These are phyloP conservation scores for Aegilops tauschii DNA, from an alignment of 176 grass and related monocot species.

Conservation along the genomic window DNA sequence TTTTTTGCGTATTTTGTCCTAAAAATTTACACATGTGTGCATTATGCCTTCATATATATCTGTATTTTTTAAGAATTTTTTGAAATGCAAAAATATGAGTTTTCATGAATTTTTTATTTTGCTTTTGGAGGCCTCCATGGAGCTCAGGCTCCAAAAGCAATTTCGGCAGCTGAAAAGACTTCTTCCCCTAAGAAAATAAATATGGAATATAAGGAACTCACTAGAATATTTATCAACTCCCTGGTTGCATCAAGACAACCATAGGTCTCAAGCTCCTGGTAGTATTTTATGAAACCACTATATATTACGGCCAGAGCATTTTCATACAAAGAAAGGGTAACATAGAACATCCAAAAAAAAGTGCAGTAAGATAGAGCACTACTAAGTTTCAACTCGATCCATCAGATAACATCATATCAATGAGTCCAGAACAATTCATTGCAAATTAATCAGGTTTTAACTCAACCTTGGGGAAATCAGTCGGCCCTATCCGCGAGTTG, in stretches of 20 bases:
- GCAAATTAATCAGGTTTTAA: neutral
- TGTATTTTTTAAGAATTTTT: too few relatives aligned
- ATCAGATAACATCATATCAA: neutral
- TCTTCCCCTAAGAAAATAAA: neutral
- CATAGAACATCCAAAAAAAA: neutral
- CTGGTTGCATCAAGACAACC: constrained; percentile 55
- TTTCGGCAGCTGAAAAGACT: neutral
- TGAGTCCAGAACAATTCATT: neutral
- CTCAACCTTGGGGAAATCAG: constrained; percentile 67
- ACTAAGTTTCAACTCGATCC: too few relatives aligned
- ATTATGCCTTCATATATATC: too few relatives aligned
- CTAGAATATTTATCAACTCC: constrained; percentile 91
- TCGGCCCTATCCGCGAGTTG: constrained; percentile 64
- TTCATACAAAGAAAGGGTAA: neutral
- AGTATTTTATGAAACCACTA: constrained; percentile 2
- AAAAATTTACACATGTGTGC: too few relatives aligned
- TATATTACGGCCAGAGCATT: neutral
- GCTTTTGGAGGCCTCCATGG: too few relatives aligned
- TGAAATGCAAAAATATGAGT: too few relatives aligned
- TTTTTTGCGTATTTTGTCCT: too few relatives aligned
- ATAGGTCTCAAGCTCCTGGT: constrained; percentile 83
- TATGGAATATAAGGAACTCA: constrained; percentile 29
- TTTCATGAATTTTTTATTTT: too few relatives aligned
- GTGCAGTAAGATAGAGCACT: neutral
- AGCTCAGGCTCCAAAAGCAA: too few relatives aligned